Percentiles rank a stretch among this genome's conserved stretches.
Evolutionary conservation across 106 monocot genomes (phyloP).

Genomic region (Apostasia shenzhenica): DNA sequence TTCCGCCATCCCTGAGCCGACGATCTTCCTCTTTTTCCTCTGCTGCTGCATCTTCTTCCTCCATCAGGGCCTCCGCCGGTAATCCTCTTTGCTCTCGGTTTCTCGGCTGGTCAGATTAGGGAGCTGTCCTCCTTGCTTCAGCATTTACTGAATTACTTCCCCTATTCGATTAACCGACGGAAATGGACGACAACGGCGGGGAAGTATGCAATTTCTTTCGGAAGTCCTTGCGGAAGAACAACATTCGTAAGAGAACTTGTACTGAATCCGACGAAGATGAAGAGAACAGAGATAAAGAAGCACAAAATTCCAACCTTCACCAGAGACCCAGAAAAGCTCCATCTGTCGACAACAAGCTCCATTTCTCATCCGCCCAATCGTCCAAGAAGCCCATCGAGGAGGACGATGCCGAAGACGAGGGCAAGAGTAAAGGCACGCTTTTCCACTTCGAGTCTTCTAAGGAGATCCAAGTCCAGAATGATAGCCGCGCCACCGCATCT

Average conservation of each 20-base stretch:
- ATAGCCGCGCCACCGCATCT: slow-evolving; percentile 80
- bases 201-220: slow-evolving; percentile 22
- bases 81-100: too few species aligned
- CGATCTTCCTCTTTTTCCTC: too few species aligned
- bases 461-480: slow-evolving; percentile 80
- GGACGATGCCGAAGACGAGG: slow-evolving; percentile 1
- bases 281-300: slow-evolving; percentile 11
- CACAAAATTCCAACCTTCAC: background rate
- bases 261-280: slow-evolving; percentile 19
- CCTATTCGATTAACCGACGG: too few species aligned
- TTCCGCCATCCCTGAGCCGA: too few species aligned
- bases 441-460: slow-evolving; percentile 87
- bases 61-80: too few species aligned
- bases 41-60: too few species aligned
- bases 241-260: slow-evolving; percentile 59
- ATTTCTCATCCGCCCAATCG: slow-evolving; percentile 40
- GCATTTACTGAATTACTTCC: too few species aligned
- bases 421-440: background rate
- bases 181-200: slow-evolving; percentile 13
- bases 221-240: slow-evolving; percentile 22
- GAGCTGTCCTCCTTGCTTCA: too few species aligned
- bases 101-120: too few species aligned
- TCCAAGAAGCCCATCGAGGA: slow-evolving; percentile 8
- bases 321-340: slow-evolving; percentile 23
- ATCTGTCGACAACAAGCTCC: slow-evolving; percentile 43